Base-by-base conservation (phyloP, 2,329 filamentous ascomycete genomes). In the Fusarium annulatum region DNA sequence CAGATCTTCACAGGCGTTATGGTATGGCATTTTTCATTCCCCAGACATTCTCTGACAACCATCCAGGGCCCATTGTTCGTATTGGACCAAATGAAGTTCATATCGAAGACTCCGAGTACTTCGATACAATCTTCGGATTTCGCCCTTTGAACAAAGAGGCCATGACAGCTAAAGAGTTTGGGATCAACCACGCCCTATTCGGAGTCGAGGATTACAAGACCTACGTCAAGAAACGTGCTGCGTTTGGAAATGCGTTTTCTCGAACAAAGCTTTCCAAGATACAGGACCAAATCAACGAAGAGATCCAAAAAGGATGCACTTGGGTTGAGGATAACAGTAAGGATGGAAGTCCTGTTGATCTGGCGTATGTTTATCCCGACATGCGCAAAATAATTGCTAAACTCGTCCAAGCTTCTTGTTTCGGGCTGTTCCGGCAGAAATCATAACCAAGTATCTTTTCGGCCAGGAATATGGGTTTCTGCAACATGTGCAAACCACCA, bases 101-200 rank as follows among this genome's bases (percentile, higher is more conserved):
- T 23, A 52, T 64, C 14, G 23, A 64, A 30, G 61, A 64, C 45
- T 64, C 45, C 16, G 23, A 61, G n/a, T 61, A 61, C 28, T 64
- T 64, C 9, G 45, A 61, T n/a, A 33, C 61, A 4, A 45, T 61
- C 23, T 64, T 64, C 14, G 61, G 61, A 10, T 64, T 64, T 30
- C 61, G 61, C 15, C 56, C 33, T 15, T 21, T 64, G 26, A 64
- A 64, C 26, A 61, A 64, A n/a, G 61, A 64, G 33, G 61, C 56
- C 12, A 61, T 64, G 61, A 52, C 61, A 2, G 61, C 61, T 8
- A 64, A 64, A 26, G 43, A 64, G 21, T 64, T 64, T 33, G 61
- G 61, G 6, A 61, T 64, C 10, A 52, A 30, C 18, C 56, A 64
- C 19, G 61, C 61, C 5, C 56, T 64, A 5, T 64, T 64, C 11